Base-by-base conservation (phyloP, 768 basidiomycete species). In the Termitomyces sp. region DNA sequence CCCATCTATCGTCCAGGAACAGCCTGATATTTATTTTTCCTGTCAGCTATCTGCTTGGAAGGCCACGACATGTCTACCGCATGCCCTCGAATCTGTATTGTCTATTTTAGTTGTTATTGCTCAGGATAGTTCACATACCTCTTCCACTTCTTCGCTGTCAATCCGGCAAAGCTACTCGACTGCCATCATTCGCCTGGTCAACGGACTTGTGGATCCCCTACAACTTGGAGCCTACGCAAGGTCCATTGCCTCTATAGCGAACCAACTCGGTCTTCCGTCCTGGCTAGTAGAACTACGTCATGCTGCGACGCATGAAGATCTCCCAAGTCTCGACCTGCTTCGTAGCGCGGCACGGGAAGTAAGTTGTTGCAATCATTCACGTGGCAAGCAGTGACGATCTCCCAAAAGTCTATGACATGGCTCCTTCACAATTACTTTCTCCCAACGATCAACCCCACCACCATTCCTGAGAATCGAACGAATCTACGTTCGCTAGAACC, bases 211-310 rank as follows among this genome's bases (percentile, higher is more conserved):
- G 7, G 97, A 99, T 65, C 94, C 95, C 14, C 76, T 97, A 11
- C 97, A 99, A 66, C 79, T 84, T 10, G 92, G 94, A 7, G 80
- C 82, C 19, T 98, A 90, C 66, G 96, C 97, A 3, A 79, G 94
- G 21, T 88, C 97, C 2, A 98, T 98, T 62, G 84, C 89, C 0
- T 84, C 88, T 40, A 90, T 99, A 59, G 94, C 96, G 1, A 75
- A 79, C 3, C 91, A 95, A 64, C 80, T 99, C 11, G 88, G 88
- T 0, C 75, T 99, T 1, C 96, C 97, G 0, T 72, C 79, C 0
- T 94, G 90, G 87, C 77, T 98, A 10, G 94, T 99, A 12, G 92
- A 96, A 62, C 76, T 98, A 11, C 80, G 97, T 40, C 97, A 98
- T 73, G 91, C 93, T 27, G 91, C 92, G 12, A 99, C 97, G 1